Conservation (phyloP, 2,329 filamentous ascomycete genomes). For the Fusarium veterinarium region DNA sequence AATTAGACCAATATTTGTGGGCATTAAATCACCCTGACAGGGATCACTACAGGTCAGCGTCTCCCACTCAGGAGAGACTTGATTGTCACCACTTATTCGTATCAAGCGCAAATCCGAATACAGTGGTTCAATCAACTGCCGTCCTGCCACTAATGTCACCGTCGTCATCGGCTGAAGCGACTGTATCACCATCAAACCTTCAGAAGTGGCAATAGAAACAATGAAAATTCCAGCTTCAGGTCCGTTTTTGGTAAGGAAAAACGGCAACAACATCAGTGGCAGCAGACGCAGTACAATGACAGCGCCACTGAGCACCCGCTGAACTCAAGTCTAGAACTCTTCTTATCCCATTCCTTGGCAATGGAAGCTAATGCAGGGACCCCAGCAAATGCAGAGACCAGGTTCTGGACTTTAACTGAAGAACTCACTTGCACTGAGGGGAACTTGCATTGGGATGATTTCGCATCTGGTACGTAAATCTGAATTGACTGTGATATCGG, state of each 20-base stretch:
- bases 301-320: conserved; percentile 24
- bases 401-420: conserved; percentile 21
- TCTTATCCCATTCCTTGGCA: conserved; percentile 23
- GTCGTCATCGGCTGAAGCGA: background rate
- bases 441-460: background rate
- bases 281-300: background rate
- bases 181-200: conserved; percentile 1
- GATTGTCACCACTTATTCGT: conserved; percentile 5
- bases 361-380: conserved; percentile 33
- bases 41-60: background rate
- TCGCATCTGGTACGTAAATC: conserved; percentile 11
- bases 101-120: background rate
- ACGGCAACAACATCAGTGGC: background rate
- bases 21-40: background rate
- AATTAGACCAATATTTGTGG: background rate
- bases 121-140: background rate
- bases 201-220: conserved; percentile 4
- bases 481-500: background rate
- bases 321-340: conserved; percentile 22
- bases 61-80: background rate
- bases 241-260: conserved; percentile 12
- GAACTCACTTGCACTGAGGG: background rate
- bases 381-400: conserved; percentile 28
- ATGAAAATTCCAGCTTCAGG: background rate
- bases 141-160: background rate